Conservation (phyloP, 1,284 basidiomycete species). For the Boletus sp. region DNA sequence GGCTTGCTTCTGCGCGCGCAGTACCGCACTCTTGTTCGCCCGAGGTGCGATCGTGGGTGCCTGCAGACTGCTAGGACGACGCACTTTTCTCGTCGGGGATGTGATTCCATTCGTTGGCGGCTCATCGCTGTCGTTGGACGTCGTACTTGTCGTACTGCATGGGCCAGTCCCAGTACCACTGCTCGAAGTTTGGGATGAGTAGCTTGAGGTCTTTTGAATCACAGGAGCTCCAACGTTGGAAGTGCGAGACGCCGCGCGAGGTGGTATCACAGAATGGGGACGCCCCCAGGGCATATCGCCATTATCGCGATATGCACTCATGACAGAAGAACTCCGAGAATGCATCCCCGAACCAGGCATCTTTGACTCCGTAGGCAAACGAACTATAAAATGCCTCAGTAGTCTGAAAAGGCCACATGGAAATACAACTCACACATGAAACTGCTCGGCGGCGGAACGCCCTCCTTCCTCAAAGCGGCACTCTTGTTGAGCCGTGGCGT, state of each 20-base stretch:
- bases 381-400: conserved; percentile 42
- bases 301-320: conserved; percentile 34
- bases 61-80: conserved; percentile 58
- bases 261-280: conserved; percentile 30
- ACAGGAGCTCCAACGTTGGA: conserved; percentile 16
- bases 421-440: conserved; percentile 58
- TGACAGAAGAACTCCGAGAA: conserved; percentile 46
- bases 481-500: conserved; percentile 71
- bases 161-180: conserved; percentile 35
- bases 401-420: background rate
- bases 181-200: conserved; percentile 36
- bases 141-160: conserved; percentile 30
- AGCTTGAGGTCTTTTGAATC: conserved; percentile 24
- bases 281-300: conserved; percentile 20
- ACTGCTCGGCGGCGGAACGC: conserved; percentile 56
- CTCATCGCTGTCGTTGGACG: conserved; percentile 25
- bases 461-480: conserved; percentile 61
- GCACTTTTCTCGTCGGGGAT: conserved; percentile 28
- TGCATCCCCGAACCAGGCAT: conserved; percentile 43
- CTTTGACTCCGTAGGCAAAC: conserved; percentile 45
- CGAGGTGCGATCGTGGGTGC: conserved; percentile 67
- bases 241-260: conserved; percentile 34
- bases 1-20: conserved; percentile 63
- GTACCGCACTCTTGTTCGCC: conserved; percentile 72
- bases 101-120: conserved; percentile 24